Evolutionary conservation across 2,329 filamentous ascomycete species (phyloP).

Genomic region (Pyricularia grisea): DNA sequence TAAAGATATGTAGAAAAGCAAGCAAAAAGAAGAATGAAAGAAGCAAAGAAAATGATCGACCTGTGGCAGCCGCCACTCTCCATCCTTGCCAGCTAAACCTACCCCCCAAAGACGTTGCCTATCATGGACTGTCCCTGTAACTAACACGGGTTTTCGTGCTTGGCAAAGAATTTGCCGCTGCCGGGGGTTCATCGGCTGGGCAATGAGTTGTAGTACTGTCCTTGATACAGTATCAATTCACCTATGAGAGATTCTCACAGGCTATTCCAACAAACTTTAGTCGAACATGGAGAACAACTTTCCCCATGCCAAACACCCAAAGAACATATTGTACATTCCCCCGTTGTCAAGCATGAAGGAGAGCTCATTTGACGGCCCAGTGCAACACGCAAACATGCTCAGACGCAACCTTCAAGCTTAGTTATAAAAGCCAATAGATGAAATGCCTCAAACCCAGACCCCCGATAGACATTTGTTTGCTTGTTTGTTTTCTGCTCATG

Average conservation of each 20-base stretch:
- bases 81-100: no score
- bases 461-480: background rate
- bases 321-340: background rate
- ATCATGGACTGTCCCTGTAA: background rate
- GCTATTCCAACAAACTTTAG: background rate
- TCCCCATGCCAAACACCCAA: background rate
- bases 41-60: no score
- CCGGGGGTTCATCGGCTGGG: background rate
- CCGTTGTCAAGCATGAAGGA: background rate
- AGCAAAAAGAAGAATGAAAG: no score
- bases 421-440: background rate
- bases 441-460: background rate
- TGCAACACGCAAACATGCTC: background rate
- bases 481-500: background rate
- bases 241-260: background rate
- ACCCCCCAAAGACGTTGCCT: no score
- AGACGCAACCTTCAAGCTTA: background rate
- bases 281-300: background rate
- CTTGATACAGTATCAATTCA: no score
- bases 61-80: no score
- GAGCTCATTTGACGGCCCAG: background rate
- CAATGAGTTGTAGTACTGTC: background rate
- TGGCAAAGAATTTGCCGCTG: background rate
- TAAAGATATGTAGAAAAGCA: no score
- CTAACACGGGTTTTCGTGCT: background rate